Conservation (phyloP, 306 rosid species). For the Quillaja saponaria region DNA sequence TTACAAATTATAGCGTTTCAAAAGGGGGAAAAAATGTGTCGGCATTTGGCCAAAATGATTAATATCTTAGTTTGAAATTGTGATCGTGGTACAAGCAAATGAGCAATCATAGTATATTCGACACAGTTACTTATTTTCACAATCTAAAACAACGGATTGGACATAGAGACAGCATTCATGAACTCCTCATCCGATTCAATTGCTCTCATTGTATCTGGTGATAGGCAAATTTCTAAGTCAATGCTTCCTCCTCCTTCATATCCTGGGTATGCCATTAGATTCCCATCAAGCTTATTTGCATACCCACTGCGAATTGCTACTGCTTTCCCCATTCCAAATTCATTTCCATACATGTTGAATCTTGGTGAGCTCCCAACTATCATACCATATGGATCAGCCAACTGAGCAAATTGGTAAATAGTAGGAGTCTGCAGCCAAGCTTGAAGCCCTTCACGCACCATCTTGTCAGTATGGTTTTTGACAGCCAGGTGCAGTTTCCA, state of each 20-base stretch:
- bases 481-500: conserved; percentile 53
- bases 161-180: conserved; percentile 32
- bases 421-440: conserved; percentile 43
- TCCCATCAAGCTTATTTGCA: conserved; percentile 50
- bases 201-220: conserved; percentile 35
- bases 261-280: conserved; percentile 45
- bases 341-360: conserved; percentile 56
- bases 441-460: not conserved
- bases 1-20: no score
- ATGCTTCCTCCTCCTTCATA: conserved; percentile 59
- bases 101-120: no score
- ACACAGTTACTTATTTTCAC: no score
- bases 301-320: conserved; percentile 54
- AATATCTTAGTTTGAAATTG: no score
- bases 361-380: conserved; percentile 59
- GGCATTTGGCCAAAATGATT: no score
- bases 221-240: conserved; percentile 58
- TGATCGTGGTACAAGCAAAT: no score
- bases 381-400: conserved; percentile 29
- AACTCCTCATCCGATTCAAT: conserved; percentile 56
- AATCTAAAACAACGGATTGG: not conserved
- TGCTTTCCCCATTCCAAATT: conserved; percentile 79
- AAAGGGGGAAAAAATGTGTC: no score
- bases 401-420: not conserved
- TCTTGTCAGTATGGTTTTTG: conserved; percentile 19